These are phyloP conservation scores for Chrysopogon serrulatus DNA, from an alignment of 176 grass and related monocot species.

Conservation along the genomic window DNA sequence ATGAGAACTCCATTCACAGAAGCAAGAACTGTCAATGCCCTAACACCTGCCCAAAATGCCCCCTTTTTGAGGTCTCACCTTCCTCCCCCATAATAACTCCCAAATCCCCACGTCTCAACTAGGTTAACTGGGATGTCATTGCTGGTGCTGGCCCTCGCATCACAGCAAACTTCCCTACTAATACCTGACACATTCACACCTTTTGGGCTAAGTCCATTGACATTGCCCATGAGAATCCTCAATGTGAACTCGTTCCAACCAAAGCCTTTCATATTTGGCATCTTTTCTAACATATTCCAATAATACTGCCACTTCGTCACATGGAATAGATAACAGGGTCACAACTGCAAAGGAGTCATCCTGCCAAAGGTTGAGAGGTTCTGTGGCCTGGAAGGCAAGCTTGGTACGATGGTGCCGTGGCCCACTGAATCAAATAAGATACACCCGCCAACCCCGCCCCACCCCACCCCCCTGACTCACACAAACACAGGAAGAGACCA, in stretches of 20 bases:
- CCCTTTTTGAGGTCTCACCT: neutral
- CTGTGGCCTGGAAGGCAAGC: neutral
- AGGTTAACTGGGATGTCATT: neutral
- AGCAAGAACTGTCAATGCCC: neutral
- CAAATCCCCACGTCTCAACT: neutral
- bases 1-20: neutral
- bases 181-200: neutral
- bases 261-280: neutral
- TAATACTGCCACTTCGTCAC: too few relatives aligned
- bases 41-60: neutral
- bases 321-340: neutral
- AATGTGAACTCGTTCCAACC: neutral
- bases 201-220: neutral
- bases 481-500: neutral
- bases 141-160: neutral
- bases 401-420: neutral
- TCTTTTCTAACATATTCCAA: neutral
- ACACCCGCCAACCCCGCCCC: constrained; percentile 16
- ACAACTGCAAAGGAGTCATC: neutral
- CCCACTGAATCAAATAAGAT: neutral
- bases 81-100: neutral
- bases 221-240: neutral
- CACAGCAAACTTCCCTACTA: neutral
- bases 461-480: neutral
- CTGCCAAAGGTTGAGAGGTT: neutral